phyloP scores from a whole-genome alignment of 2,329 filamentous ascomycete genomes.

The Colletotrichum echinochloae region DNA sequence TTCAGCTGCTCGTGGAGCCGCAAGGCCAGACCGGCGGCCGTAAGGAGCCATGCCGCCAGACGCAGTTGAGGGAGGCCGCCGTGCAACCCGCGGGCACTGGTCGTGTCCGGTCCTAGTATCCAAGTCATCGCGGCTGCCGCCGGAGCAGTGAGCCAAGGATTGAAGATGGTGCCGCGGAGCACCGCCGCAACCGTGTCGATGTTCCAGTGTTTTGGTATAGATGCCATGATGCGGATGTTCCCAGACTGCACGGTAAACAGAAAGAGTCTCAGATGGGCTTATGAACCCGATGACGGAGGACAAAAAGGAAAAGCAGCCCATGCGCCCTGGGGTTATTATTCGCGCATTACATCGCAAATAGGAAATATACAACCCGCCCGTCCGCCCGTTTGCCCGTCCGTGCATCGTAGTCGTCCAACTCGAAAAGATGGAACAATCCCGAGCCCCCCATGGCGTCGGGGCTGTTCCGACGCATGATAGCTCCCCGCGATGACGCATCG shows the following conservation, averaged over 20 bases:
- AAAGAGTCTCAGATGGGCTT: not conserved
- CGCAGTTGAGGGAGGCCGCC: not conserved
- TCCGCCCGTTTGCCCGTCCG: not conserved
- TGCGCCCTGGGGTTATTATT: not conserved
- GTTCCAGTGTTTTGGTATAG: not conserved
- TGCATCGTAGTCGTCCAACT: not conserved
- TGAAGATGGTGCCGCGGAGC: not conserved
- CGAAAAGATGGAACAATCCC: not conserved
- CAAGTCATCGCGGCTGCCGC: not conserved
- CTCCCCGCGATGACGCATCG: not conserved
- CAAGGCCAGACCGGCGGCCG: conserved; percentile 28
- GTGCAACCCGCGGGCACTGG: not conserved
- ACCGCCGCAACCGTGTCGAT: not conserved
- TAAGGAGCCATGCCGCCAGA: not conserved
- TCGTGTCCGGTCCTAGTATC: not conserved
- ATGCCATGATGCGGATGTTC: not conserved
- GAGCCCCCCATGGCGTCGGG: not conserved
- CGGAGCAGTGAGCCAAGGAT: not conserved
- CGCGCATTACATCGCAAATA: not conserved
- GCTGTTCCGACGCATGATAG: not conserved
- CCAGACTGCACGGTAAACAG: not conserved
- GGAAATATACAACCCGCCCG: not conserved
- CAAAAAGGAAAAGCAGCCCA: not conserved
- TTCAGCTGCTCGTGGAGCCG: conserved; percentile 43
- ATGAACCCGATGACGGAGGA: not conserved